These are phyloP conservation scores for Eucalyptus regnans DNA, from an alignment of 345 rosid species.

Conservation along the genomic window DNA sequence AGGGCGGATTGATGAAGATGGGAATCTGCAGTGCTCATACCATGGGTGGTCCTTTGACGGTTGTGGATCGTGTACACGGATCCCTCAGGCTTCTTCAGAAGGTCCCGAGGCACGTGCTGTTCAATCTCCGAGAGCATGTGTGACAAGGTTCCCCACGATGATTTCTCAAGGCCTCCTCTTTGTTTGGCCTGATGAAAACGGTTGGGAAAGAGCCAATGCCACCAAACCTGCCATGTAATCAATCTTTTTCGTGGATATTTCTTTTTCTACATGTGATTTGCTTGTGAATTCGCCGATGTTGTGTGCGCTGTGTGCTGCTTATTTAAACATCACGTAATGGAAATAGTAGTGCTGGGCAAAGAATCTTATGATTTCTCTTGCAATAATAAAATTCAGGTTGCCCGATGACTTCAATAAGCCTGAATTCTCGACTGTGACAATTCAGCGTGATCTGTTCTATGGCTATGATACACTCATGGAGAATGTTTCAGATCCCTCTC, in stretches of 20 bases:
- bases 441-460: conserved; percentile 86
- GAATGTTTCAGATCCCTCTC: conserved; percentile 98
- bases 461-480: conserved; percentile 98
- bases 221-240: conserved; percentile 58
- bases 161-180: conserved; percentile 95
- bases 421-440: conserved; percentile 77
- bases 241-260: neutral
- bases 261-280: neutral
- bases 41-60: conserved; percentile 97
- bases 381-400: conserved; percentile 34
- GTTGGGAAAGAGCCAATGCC: conserved; percentile 75
- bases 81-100: conserved; percentile 78
- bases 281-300: neutral
- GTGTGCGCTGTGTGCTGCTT: neutral
- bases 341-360: neutral
- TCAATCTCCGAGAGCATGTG: conserved; percentile 73
- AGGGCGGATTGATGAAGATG: conserved; percentile 94
- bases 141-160: conserved; percentile 66
- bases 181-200: conserved; percentile 96
- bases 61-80: conserved; percentile 78
- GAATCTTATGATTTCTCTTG: neutral
- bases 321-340: neutral
- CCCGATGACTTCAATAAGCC: conserved; percentile 85
- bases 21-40: conserved; percentile 92
- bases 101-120: conserved; percentile 97